These are phyloP conservation scores for Penicillium sp. DNA, from an alignment of 2,329 filamentous ascomycete species.

Conservation along the genomic window DNA sequence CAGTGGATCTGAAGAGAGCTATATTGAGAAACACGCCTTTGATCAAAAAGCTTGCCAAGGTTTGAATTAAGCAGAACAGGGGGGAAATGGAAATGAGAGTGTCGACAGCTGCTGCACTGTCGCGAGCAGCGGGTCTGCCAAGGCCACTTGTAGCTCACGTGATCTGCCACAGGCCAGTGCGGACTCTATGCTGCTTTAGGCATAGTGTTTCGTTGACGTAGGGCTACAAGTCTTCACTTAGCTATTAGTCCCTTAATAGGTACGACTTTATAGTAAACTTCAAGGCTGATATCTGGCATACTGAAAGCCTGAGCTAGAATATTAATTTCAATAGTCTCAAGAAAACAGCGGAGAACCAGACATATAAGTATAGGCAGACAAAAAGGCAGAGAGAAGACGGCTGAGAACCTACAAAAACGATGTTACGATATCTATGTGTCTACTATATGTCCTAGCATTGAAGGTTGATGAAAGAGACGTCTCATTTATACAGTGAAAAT, in stretches of 20 bases:
- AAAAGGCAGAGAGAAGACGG: background rate
- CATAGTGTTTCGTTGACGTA: background rate
- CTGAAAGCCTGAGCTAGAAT: accelerated
- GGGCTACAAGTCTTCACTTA: background rate
- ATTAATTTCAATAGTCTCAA: accelerated
- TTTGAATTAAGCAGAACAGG: conserved; percentile 14
- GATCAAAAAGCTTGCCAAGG: conserved; percentile 11
- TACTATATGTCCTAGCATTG: background rate
- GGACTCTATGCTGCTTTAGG: background rate
- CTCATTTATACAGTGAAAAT: background rate
- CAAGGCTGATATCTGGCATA: no score
- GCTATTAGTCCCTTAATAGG: background rate
- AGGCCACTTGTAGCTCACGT: conserved; percentile 11
- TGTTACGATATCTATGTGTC: background rate
- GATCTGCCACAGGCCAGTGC: background rate
- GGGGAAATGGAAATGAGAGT: conserved; percentile 15
- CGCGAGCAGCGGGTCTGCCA: conserved; percentile 38
- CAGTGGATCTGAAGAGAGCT: background rate
- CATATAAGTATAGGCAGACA: background rate
- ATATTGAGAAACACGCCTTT: background rate
- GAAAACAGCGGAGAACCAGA: background rate
- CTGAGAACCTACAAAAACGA: background rate
- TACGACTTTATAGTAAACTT: background rate
- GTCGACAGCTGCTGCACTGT: conserved; percentile 26
- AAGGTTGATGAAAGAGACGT: background rate